These are phyloP conservation scores for Hirsutella minnesotensis DNA, from an alignment of 2,329 filamentous ascomycete species.

Conservation along the genomic window DNA sequence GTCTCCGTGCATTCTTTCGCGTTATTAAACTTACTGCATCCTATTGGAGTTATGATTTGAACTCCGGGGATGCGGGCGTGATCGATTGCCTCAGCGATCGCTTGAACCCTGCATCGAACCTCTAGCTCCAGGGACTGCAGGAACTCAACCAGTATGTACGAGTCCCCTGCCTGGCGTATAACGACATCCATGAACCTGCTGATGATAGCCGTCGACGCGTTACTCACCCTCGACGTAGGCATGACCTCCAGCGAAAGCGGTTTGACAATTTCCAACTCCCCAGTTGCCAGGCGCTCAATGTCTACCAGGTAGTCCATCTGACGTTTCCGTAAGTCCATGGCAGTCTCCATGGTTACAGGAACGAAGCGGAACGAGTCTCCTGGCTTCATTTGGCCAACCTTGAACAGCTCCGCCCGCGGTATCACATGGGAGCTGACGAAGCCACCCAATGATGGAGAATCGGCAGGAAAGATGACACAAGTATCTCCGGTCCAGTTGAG, in stretches of 20 bases:
- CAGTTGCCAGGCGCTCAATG: not conserved
- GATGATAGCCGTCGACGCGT: not conserved
- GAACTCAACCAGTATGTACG: constrained; percentile 1
- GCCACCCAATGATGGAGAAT: constrained; percentile 49
- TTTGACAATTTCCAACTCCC: not conserved
- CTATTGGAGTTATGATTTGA: not conserved
- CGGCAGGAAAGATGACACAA: constrained; percentile 45
- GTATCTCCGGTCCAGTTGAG: constrained; percentile 52
- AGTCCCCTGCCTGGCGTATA: not conserved
- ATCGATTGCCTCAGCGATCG: not conserved
- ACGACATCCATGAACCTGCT: not conserved
- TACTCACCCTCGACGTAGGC: not conserved
- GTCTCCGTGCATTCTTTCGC: not conserved
- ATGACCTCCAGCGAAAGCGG: not conserved
- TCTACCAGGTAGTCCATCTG: not conserved
- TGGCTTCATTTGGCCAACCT: constrained; percentile 48
- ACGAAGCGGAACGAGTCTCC: constrained; percentile 30
- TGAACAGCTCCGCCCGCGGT: constrained; percentile 46
- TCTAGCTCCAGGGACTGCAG: constrained; percentile 1
- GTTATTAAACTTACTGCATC: not conserved
- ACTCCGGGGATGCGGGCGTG: not conserved
- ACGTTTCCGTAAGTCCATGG: not conserved
- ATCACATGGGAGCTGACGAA: constrained; percentile 45
- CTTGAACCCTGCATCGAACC: constrained; percentile 1
- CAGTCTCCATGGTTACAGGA: not conserved